phyloP scores from a whole-genome alignment of 1,284 basidiomycete genomes.

The Sporisorium iseilematis-ciliati region DNA sequence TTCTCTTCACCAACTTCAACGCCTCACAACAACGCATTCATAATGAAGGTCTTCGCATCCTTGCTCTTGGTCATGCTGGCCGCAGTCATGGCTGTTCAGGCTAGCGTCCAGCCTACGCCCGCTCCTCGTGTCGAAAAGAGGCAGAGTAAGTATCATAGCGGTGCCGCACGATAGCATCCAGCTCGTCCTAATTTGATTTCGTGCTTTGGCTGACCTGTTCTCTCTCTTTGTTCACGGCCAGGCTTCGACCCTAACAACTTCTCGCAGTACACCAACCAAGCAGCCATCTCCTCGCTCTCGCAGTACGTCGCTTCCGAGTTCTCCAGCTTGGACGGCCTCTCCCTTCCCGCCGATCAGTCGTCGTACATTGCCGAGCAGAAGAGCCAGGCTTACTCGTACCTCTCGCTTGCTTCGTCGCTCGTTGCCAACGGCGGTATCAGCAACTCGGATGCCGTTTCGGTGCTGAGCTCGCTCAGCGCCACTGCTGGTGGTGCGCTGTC shows the following conservation, averaged over 20 bases:
- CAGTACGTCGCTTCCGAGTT: conserved; percentile 26
- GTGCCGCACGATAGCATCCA: not conserved
- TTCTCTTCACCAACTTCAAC: not conserved
- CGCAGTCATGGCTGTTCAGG: conserved; percentile 29
- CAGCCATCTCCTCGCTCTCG: conserved; percentile 34
- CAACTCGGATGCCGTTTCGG: conserved; percentile 21
- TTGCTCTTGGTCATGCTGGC: conserved; percentile 29
- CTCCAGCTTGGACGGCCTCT: conserved; percentile 7
- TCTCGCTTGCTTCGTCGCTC: conserved; percentile 37
- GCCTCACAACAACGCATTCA: not conserved
- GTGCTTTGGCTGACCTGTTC: not conserved
- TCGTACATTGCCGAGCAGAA: conserved; percentile 17
- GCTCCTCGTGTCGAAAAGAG: conserved; percentile 42
- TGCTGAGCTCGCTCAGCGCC: conserved; percentile 16
- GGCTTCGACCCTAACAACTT: conserved; percentile 43
- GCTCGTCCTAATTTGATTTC: too few species aligned
- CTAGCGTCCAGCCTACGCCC: conserved; percentile 32
- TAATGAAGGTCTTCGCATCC: conserved; percentile 37
- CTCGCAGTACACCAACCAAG: conserved; percentile 37
- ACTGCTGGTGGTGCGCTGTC: conserved; percentile 2
- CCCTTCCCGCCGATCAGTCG: conserved; percentile 21
- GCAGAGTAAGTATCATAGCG: conserved; percentile 20
- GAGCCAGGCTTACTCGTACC: conserved; percentile 40
- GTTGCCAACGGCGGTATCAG: conserved; percentile 24
- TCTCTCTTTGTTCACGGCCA: not conserved